A percentile compares a stretch with the other conserved stretches of the same genome.
Conservation (phyloP, 306 rosid genomes). For the Rosa multiflora region DNA sequence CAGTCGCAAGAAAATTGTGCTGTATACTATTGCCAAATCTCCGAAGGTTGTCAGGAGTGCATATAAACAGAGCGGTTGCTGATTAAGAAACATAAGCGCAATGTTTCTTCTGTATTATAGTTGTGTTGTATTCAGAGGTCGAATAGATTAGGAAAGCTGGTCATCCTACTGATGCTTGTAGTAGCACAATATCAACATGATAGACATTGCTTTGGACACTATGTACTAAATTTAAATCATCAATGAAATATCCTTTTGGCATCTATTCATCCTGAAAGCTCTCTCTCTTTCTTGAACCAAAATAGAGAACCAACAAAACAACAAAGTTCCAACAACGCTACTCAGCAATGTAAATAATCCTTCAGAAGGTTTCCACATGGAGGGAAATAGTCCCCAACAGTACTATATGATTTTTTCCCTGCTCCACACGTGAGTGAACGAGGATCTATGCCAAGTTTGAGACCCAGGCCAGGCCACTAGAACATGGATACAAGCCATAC, state of each 20-base stretch:
- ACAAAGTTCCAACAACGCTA: background rate
- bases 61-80: slow-evolving; percentile 19
- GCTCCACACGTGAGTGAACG: no score
- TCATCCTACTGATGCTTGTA: background rate
- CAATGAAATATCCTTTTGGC: background rate
- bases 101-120: slow-evolving; percentile 3
- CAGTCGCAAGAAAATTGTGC: slow-evolving; percentile 1
- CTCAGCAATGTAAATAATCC: background rate
- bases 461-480: no score
- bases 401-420: no score
- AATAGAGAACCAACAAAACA: background rate
- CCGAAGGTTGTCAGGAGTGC: slow-evolving; percentile 16
- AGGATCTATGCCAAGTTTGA: no score
- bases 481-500: no score
- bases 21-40: slow-evolving; percentile 12
- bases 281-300: background rate
- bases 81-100: slow-evolving; percentile 12
- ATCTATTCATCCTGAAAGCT: no score
- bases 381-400: no score
- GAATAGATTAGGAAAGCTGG: slow-evolving; percentile 2
- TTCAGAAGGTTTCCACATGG: no score
- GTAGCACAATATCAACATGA: slow-evolving; percentile 8
- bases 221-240: background rate
- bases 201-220: background rate
- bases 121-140: slow-evolving; percentile 19